phyloP scores from a whole-genome alignment of 257 asterid genomes.

The Gentiana dahurica region DNA sequence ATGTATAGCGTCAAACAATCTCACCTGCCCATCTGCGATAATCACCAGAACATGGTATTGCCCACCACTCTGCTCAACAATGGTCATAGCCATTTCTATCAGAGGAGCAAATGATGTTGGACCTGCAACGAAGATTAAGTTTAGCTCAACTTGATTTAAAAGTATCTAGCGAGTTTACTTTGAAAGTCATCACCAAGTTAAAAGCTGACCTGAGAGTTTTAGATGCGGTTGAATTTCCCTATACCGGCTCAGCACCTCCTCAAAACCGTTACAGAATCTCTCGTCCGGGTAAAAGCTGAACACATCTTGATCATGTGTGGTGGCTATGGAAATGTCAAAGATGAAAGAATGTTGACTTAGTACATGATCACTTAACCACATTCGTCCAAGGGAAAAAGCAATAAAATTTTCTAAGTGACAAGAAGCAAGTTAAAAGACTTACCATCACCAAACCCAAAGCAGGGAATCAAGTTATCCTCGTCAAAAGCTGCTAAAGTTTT shows the following conservation, averaged over 20 bases:
- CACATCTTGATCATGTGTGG: constrained; percentile 86
- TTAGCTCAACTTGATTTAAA: not conserved
- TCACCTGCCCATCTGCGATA: constrained; percentile 96
- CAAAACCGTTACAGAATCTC: constrained; percentile 79
- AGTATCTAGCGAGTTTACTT: too few species aligned
- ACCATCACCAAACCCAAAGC: constrained; percentile 98
- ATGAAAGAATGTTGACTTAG: too few species aligned
- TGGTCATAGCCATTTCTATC: constrained; percentile 76
- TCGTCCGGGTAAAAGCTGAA: constrained; percentile 72
- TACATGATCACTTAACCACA: too few species aligned
- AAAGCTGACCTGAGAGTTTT: constrained; percentile 66
- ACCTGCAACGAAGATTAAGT: constrained; percentile 41
- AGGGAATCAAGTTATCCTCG: constrained; percentile 92
- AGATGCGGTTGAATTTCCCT: constrained; percentile 66
- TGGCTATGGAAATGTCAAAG: constrained; percentile 26
- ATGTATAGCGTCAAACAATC: too few species aligned
- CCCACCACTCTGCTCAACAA: constrained; percentile 85
- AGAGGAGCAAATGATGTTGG: constrained; percentile 95
- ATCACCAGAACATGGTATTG: constrained; percentile 87
- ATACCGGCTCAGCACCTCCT: constrained; percentile 69
- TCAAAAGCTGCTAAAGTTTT: constrained; percentile 86
- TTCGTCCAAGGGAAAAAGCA: too few species aligned
- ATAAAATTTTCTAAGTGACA: too few species aligned
- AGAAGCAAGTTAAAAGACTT: constrained; percentile 3
- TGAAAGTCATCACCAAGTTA: not conserved